Evolutionary conservation across 2,329 filamentous ascomycete species (phyloP).

Genomic region (Penicillium sp.): DNA sequence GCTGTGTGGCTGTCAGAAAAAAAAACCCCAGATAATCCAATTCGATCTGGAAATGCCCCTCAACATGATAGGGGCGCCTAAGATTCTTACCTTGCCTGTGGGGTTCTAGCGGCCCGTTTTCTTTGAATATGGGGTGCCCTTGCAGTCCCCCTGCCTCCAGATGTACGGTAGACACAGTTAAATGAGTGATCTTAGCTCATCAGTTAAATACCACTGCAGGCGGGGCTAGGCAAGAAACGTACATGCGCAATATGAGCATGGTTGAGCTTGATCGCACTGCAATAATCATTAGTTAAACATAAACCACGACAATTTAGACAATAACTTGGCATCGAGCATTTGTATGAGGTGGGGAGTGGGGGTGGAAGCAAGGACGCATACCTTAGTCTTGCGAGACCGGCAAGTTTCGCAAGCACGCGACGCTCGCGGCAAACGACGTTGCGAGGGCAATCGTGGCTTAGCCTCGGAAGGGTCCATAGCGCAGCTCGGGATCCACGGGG

Average conservation of each 20-base stretch:
- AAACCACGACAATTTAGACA: neutral
- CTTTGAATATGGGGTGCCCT: constrained; percentile 2
- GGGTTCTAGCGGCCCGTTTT: neutral
- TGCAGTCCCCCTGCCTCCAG: constrained; percentile 1
- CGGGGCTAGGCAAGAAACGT: neutral
- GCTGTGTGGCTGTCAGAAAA: neutral
- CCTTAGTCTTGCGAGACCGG: constrained; percentile 25
- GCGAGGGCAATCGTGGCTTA: constrained; percentile 5
- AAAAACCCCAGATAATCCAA: neutral
- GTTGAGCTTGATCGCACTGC: constrained; percentile 1
- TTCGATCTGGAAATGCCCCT: neutral
- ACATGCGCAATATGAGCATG: constrained; percentile 1
- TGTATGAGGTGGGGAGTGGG: neutral
- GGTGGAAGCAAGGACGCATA: neutral
- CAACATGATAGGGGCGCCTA: neutral
- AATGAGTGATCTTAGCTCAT: neutral
- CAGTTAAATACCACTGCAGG: neutral
- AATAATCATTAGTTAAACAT: neutral
- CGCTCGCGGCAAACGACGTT: constrained; percentile 14
- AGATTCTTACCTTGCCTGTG: neutral
- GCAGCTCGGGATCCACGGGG: neutral
- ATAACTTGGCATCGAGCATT: neutral
- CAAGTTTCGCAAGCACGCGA: constrained; percentile 27
- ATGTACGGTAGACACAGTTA: neutral
- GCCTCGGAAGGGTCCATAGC: neutral